phyloP scores from a whole-genome alignment of 441 rosid species.

The Arabidopsis lyrata region DNA sequence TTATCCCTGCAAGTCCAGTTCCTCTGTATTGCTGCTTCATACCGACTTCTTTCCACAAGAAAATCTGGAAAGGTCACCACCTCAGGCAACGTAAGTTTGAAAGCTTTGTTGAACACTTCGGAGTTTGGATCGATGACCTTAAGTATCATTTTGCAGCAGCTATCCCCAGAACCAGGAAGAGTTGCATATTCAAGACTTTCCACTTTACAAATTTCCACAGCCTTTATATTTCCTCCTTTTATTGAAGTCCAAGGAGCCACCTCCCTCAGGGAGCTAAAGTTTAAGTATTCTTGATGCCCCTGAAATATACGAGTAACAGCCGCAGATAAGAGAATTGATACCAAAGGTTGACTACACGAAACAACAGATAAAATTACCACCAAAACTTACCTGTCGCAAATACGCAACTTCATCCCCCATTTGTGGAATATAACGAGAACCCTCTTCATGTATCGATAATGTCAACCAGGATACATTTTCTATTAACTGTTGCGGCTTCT shows the following conservation, averaged over 20 bases:
- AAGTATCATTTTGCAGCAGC: constrained; percentile 97
- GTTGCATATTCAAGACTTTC: constrained; percentile 85
- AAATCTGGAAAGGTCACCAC: constrained; percentile 92
- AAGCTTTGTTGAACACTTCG: constrained; percentile 56
- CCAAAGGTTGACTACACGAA: constrained; percentile 18
- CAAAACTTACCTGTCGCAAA: constrained; percentile 81
- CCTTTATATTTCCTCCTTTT: constrained; percentile 66
- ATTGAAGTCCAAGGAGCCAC: constrained; percentile 74
- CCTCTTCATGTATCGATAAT: constrained; percentile 85
- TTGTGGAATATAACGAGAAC: constrained; percentile 94
- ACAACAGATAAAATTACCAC: constrained; percentile 18
- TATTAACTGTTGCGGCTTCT: constrained; percentile 58
- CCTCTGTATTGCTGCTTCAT: constrained; percentile 76
- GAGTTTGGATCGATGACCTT: constrained; percentile 79
- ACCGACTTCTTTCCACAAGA: constrained; percentile 94
- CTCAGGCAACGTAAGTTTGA: constrained; percentile 85
- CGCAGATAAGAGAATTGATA: constrained; percentile 3
- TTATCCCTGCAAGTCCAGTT: constrained; percentile 94
- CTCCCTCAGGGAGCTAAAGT: constrained; percentile 56
- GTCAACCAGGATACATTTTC: constrained; percentile 86
- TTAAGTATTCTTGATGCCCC: constrained; percentile 95
- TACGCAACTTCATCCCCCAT: constrained; percentile 88
- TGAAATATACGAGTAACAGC: constrained; percentile 49
- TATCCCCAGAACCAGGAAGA: constrained; percentile 93
- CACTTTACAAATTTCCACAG: constrained; percentile 88